Conservation (phyloP, 768 basidiomycete genomes). For the Brasilioporus rufonigricans region DNA sequence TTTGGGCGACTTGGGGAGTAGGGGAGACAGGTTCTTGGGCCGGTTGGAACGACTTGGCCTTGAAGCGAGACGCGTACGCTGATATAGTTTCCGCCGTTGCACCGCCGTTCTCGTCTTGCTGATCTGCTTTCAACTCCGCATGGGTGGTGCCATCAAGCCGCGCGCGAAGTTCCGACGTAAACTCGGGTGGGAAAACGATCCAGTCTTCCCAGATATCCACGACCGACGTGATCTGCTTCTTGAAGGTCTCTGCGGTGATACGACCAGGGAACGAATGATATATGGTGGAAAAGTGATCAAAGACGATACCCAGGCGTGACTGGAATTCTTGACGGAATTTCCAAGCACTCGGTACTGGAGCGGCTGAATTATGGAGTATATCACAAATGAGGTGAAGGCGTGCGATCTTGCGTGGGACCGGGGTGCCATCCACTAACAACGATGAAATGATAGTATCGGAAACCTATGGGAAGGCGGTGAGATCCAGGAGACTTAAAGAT, state of each 20-base stretch:
- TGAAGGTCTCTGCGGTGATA: conserved; percentile 96
- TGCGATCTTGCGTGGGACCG: conserved; percentile 96
- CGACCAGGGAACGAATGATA: conserved; percentile 95
- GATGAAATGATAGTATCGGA: conserved; percentile 89
- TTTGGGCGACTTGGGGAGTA: conserved; percentile 28
- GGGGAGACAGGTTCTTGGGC: conserved; percentile 44
- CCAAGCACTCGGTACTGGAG: conserved; percentile 94
- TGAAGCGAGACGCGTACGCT: conserved; percentile 62
- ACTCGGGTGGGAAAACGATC: conserved; percentile 93
- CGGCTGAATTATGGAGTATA: conserved; percentile 96
- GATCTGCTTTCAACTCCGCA: conserved; percentile 27
- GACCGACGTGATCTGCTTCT: conserved; percentile 83
- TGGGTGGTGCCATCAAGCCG: conserved; percentile 65
- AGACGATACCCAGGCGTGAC: conserved; percentile 84
- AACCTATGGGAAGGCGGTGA: conserved; percentile 49
- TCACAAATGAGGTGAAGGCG: conserved; percentile 95
- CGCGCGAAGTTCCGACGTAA: conserved; percentile 67
- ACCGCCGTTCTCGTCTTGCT: conserved; percentile 23
- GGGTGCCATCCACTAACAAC: conserved; percentile 83
- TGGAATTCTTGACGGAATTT: conserved; percentile 96
- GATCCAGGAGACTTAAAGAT: neutral
- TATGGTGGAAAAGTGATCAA: conserved; percentile 92
- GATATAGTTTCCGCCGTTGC: conserved; percentile 26
- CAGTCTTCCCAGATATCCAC: conserved; percentile 98
- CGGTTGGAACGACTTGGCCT: conserved; percentile 72